phyloP scores from a whole-genome alignment of 495 filamentous ascomycete species.

The Daldinia concentrica region DNA sequence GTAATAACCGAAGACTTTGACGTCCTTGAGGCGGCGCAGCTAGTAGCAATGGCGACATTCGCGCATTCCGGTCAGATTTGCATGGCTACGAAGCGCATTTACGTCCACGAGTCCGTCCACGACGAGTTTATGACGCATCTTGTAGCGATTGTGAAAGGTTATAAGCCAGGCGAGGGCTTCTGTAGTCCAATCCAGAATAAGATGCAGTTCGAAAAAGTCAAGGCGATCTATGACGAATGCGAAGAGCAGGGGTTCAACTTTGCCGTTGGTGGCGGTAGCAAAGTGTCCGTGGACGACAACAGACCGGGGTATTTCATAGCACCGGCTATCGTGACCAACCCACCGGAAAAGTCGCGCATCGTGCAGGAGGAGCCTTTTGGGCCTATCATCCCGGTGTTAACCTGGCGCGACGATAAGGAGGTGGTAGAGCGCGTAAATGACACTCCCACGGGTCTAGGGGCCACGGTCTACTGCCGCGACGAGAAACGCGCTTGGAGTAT shows the following conservation, averaged over 20 bases:
- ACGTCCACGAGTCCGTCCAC: not conserved
- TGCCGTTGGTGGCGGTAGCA: not conserved
- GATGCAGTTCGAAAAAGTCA: not conserved
- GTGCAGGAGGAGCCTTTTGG: not conserved
- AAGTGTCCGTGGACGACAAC: not conserved
- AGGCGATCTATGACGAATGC: not conserved
- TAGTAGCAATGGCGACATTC: not conserved
- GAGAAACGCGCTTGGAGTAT: not conserved
- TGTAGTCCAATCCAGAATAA: not conserved
- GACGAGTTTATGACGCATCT: not conserved
- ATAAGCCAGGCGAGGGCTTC: not conserved
- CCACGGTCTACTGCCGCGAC: not conserved
- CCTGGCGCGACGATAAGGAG: not conserved
- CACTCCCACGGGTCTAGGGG: not conserved
- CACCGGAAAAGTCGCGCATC: not conserved
- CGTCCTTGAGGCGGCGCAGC: not conserved
- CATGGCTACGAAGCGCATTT: not conserved
- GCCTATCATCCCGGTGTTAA: not conserved
- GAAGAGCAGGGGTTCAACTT: not conserved
- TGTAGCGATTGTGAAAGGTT: not conserved
- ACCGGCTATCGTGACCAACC: not conserved
- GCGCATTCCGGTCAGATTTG: not conserved
- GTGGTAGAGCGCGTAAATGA: not conserved
- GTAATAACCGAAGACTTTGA: not conserved
- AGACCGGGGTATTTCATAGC: not conserved